phyloP scores from a whole-genome alignment of 2,329 filamentous ascomycete species.

The Pseudocercospora eumusae region DNA sequence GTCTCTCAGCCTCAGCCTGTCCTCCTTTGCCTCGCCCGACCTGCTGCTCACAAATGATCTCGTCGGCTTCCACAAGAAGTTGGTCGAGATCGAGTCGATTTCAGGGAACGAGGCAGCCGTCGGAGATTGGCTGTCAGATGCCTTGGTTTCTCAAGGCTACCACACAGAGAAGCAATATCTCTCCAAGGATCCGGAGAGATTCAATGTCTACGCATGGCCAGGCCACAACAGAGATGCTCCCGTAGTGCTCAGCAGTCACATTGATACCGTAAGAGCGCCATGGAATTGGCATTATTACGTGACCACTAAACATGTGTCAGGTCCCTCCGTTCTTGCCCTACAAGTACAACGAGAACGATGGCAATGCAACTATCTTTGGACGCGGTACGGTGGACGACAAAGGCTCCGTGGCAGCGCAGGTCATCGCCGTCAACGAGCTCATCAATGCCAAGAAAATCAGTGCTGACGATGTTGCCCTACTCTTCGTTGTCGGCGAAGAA shows the following conservation, averaged over 20 bases:
- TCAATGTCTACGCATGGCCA: conserved; percentile 74
- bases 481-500: conserved; percentile 81
- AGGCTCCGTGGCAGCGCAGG: conserved; percentile 67
- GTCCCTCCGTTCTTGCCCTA: conserved; percentile 75
- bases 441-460: conserved; percentile 45
- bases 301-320: conserved; percentile 25
- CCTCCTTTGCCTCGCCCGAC: no score
- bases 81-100: conserved; percentile 74
- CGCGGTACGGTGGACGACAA: conserved; percentile 69
- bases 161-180: conserved; percentile 62
- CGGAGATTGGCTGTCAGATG: conserved; percentile 67
- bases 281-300: background rate
- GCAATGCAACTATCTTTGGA: conserved; percentile 54
- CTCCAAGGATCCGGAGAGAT: conserved; percentile 52
- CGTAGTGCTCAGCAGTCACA: conserved; percentile 75
- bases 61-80: conserved; percentile 70
- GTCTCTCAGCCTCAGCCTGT: conserved; percentile 11
- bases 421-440: conserved; percentile 64
- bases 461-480: conserved; percentile 51
- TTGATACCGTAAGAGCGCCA: conserved; percentile 63
- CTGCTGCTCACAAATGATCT: conserved; percentile 51
- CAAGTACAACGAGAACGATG: conserved; percentile 47
- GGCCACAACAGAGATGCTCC: conserved; percentile 54
- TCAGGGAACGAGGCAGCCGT: conserved; percentile 68
- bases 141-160: conserved; percentile 63